Base-by-base conservation (phyloP, 2,329 filamentous ascomycete genomes). In the Hawksworthiomyces lignivorus region DNA sequence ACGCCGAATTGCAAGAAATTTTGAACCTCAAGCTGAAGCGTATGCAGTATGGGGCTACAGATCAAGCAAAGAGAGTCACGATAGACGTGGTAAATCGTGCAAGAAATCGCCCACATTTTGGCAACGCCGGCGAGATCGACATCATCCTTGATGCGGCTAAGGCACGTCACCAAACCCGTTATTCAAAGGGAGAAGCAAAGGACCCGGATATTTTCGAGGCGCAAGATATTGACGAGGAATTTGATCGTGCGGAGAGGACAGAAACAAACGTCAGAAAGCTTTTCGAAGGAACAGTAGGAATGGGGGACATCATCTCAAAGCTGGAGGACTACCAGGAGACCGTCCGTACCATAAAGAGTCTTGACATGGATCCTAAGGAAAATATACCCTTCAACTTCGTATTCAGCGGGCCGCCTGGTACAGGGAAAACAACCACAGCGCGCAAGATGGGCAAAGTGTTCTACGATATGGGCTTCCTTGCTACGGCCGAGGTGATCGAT, bases 111-210 rank as follows among this genome's bases (percentile, higher is more conserved):
- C 72, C 73, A 0, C 73, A 83, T 48, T 86, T 85, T 54, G 77
- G 84, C 1, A 89, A 90, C 51, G 83, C 77, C 0, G 77, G 82
- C 0, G 83, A 87, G 48, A 74, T 92, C 15, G 82, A 90, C 35
- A 83, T 73, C n/a, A 54, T 87, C 0, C 62, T 86, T 1, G 67
- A 75, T 36, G 55, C 56, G 1, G 74, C 80, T 1, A 84, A 83
- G 46, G 45, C 46, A 4, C 52, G 54, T 0, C 56, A 64, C 26
- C 59, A 64, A 40, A 48, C 46, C 9, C 49, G 61, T 1, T n/a
- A 56, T 6, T 48, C 53, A 0, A 19, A 31, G 11, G 26, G 8
- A 14, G 48, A 53, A 1, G 48, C 53, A 1, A 52, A 52, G 24
- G 24, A 56, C 31, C 30, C 48, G 41, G 31, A 51, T 1, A 39